A percentile compares a stretch with the other conserved stretches of the same genome.
Conservation (phyloP, 371 early-diverging fungal genomes). For the Mucor velutinosus region DNA sequence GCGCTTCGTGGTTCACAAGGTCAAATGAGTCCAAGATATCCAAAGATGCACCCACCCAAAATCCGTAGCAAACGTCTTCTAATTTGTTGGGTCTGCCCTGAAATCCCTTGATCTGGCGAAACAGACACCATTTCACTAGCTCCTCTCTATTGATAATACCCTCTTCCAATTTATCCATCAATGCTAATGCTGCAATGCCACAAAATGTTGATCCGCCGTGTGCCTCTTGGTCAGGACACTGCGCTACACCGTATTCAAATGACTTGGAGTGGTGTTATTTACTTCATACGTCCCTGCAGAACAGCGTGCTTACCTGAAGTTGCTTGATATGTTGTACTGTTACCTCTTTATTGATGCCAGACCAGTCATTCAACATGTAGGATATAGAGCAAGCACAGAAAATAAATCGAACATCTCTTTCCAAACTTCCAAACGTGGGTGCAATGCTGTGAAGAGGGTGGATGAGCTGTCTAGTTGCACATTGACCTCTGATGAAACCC, state of each 20-base stretch:
- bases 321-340: conserved; percentile 67
- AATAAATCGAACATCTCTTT: conserved; percentile 89
- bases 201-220: conserved; percentile 95
- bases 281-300: neutral
- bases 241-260: conserved; percentile 85
- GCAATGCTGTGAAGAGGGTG: conserved; percentile 53
- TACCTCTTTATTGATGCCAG: conserved; percentile 69
- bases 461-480: neutral
- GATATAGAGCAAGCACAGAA: conserved; percentile 89
- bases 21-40: conserved; percentile 69
- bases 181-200: conserved; percentile 82
- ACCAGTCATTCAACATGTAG: conserved; percentile 87
- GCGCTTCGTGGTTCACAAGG: conserved; percentile 59
- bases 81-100: conserved; percentile 92
- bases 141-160: conserved; percentile 61
- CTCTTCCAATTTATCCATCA: conserved; percentile 68
- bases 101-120: conserved; percentile 83
- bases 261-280: conserved; percentile 34
- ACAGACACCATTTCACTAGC: conserved; percentile 80
- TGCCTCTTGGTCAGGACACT: conserved; percentile 80
- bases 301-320: conserved; percentile 53
- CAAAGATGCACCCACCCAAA: conserved; percentile 94
- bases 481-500: too few species aligned
- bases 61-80: conserved; percentile 97
- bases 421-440: conserved; percentile 65